Evolutionary conservation across 78 protist species (phyloP), one percentile per base, ranked within the genome.

Genomic region (Emiliania huxleyi): DNA sequence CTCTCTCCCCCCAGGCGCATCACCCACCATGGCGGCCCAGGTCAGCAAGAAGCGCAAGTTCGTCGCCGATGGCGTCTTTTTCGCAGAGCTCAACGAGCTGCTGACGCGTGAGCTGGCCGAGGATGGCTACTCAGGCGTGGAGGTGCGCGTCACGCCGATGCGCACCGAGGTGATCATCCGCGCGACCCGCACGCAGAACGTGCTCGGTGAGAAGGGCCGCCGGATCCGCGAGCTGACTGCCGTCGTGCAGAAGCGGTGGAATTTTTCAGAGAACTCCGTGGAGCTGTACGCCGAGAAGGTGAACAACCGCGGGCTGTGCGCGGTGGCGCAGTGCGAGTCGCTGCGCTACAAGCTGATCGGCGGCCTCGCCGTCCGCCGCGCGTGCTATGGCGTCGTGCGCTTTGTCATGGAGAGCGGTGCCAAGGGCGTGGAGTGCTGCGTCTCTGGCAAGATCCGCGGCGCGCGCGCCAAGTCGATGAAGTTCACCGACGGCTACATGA

Each of bases 401-500:
- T 97, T 95, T 93, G 93, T 98, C 81, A 99, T 98, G 99, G 99
- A 98, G 96, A 85, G 46, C 89, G 89, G 98, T 42, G 99, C 99
- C 91, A 95, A 96, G 95, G 99, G 99, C 93, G 91, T 95, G 94
- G 99, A 99, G 96, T 98, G 99, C 49, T 62, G 97, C 92, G 98
- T 99, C 55, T 95, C 99, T 18, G 99, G 99, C 84, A 99, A 99
- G 97, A 96, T 99, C 98, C 69, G 95, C 2, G 95, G 95, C 22
- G 99, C 97, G 94, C 96, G 99, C 85, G 99, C 99, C 91, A 99
- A 99, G 98, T 15, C 94, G 89, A 97, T 99, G 99, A 99, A 98
- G 98, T 99, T 99, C 98, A 81, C 87, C 44, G 99, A 98, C 87
- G 99, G 99, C 25, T 99, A 98, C 96, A 98, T 99, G 99, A 96